Evolutionary conservation across 352 stramenopile species (phyloP).

Genomic region (Phytophthora lateralis): DNA sequence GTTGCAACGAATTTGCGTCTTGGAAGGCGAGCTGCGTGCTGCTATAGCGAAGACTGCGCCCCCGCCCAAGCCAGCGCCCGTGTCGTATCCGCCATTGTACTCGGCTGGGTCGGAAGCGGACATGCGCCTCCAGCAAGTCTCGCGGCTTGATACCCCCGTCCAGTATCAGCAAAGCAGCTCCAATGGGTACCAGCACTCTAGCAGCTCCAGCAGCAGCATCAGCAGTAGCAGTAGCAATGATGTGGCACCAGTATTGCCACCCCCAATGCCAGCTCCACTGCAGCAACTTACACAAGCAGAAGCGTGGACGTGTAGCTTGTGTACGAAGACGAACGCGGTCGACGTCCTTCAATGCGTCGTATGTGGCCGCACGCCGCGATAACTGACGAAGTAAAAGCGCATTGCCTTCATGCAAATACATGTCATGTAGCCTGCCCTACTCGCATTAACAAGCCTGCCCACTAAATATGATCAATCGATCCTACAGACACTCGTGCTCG

Average conservation of each 20-base stretch:
- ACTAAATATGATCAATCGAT: slow-evolving; percentile 21
- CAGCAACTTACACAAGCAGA: slow-evolving; percentile 20
- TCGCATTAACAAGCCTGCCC: not conserved
- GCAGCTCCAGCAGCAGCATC: slow-evolving; percentile 22
- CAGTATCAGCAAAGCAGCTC: slow-evolving; percentile 13
- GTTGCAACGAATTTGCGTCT: slow-evolving; percentile 43
- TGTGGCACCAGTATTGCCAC: slow-evolving; percentile 4
- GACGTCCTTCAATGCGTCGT: slow-evolving; percentile 66
- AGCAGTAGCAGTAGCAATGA: slow-evolving; percentile 23
- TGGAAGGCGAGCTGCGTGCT: slow-evolving; percentile 61
- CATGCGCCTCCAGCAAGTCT: slow-evolving; percentile 15
- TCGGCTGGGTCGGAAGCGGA: slow-evolving; percentile 25
- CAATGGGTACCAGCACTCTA: slow-evolving; percentile 27
- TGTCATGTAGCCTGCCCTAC: not conserved
- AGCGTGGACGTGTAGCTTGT: slow-evolving; percentile 75
- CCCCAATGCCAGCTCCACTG: not conserved
- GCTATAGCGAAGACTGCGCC: slow-evolving; percentile 17
- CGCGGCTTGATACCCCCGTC: slow-evolving; percentile 1
- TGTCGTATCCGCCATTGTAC: slow-evolving; percentile 44
- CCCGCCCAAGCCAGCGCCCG: slow-evolving; percentile 15
- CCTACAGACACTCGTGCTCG: slow-evolving; percentile 36
- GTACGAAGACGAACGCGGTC: slow-evolving; percentile 65
- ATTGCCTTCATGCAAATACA: slow-evolving; percentile 14
- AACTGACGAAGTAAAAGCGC: slow-evolving; percentile 4
- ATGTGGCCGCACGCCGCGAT: slow-evolving; percentile 63